Base-by-base conservation (phyloP, 208 protist genomes). In the Leishmania martiniquensis region DNA sequence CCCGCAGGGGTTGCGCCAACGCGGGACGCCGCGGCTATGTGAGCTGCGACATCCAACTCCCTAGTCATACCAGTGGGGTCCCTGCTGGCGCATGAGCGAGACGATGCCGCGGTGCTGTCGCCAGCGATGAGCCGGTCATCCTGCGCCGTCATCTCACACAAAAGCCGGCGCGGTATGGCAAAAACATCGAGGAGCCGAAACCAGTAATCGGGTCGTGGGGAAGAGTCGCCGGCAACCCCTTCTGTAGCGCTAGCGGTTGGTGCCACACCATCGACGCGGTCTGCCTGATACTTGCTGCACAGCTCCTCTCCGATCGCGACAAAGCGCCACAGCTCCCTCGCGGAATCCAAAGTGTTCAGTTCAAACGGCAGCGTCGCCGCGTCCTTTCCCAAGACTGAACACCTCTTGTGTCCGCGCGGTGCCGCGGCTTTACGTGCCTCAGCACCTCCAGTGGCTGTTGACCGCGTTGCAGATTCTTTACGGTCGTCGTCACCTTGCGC, bases 181-280 rank as follows among this genome's bases (percentile, higher is more conserved):
- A 95, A 89, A n/a, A 87, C 71, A 73, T 91, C 85, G 44, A 95
- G 81, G 13, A 95, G 76, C 25, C 77, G 76, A 65, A 95, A 93
- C 91, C 91, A 95, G 39, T 84, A 78, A 60, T 77, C 75, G n/a
- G 67, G 29, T 42, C n/a, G 72, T 29, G 59, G 65, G 34, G 54
- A 7, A 34, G 55, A 25, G 49, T 51, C n/a, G 42, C 20, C 67
- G 65, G 42, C 39, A 29, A 32, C 3, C 5, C 25, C 42, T 37
- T 69, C 39, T 17, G 5, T 49, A 20, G 65, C 72, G 47, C 34
- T 20, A 17, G 4, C 29, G 44, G 65, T 1, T 42, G 29, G 32
- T 22, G 42, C 20, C 59, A 51, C 22, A 62, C 49, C 45, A 55
- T 34, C 37, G 22, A 63, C 29, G 7, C 70, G 75, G 47, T 81